Conservation (phyloP, 2,329 filamentous ascomycete species). For the Mycosphaerella sp. region DNA sequence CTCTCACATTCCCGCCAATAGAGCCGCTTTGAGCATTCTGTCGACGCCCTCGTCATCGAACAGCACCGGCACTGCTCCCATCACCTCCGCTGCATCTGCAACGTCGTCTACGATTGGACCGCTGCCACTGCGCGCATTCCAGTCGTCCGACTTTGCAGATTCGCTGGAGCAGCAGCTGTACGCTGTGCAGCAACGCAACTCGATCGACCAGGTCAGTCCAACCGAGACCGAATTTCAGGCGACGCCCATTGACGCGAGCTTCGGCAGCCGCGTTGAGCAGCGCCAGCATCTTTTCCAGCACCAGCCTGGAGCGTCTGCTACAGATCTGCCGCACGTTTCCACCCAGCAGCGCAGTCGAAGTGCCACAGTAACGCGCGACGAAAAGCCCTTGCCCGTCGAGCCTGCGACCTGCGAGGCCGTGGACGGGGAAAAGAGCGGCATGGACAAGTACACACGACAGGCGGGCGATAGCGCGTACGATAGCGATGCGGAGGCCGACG, state of each 20-base stretch:
- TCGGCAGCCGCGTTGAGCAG: conserved; percentile 21
- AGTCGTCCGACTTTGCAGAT: conserved; percentile 7
- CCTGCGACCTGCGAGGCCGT: conserved; percentile 1
- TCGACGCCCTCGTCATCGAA: neutral
- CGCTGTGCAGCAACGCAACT: conserved; percentile 13
- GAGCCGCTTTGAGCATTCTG: conserved; percentile 4
- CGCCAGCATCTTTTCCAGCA: neutral
- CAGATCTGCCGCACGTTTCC: conserved; percentile 12
- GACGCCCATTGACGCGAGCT: conserved; percentile 31
- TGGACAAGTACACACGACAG: conserved; percentile 32
- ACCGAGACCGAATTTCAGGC: conserved; percentile 28
- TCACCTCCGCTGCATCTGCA: neutral
- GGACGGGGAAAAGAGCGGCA: conserved; percentile 13
- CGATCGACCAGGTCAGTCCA: conserved; percentile 13
- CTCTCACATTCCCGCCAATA: conserved; percentile 22
- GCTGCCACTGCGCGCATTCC: conserved; percentile 8
- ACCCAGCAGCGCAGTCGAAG: conserved; percentile 14
- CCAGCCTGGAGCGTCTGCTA: conserved; percentile 1
- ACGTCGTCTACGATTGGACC: neutral
- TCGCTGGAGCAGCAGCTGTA: conserved; percentile 13
- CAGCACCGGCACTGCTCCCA: conserved; percentile 4
- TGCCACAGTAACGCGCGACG: conserved; percentile 14
- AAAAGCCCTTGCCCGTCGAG: conserved; percentile 11
- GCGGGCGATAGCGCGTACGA: conserved; percentile 51
- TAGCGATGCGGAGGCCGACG: conserved; percentile 71